A percentile compares a stretch with the other conserved stretches of the same genome.
Evolutionary conservation across 192 early-diverging fungal genomes (phyloP).

Genomic region (Backusella circina): DNA sequence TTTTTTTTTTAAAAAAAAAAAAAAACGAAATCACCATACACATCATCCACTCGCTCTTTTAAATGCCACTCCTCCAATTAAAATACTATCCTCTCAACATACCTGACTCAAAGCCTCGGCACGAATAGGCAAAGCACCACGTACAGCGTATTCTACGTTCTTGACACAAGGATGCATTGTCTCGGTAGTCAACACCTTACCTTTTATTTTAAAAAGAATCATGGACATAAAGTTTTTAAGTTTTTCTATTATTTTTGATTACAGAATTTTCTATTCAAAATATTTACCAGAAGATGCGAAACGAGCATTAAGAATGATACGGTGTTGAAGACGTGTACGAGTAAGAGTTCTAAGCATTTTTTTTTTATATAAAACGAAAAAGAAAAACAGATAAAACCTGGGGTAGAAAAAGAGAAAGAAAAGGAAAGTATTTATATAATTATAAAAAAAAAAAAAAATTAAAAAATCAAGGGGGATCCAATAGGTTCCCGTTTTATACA

Average conservation of each 20-base stretch:
- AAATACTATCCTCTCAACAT: conserved; percentile 1
- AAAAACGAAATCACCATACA: background rate
- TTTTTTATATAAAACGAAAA: background rate
- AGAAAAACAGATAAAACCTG: background rate
- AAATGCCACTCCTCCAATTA: background rate
- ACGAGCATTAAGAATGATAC: background rate
- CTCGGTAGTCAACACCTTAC: conserved; percentile 67
- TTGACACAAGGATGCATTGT: conserved; percentile 70
- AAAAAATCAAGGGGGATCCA: background rate
- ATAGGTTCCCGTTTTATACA: background rate
- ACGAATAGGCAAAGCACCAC: conserved; percentile 91
- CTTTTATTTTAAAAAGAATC: background rate
- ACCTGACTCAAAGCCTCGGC: conserved; percentile 77
- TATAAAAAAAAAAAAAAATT: background rate
- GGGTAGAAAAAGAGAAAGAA: background rate
- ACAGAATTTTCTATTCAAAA: background rate
- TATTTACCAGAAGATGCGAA: background rate
- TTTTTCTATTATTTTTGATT: background rate
- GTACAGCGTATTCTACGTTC: conserved; percentile 90
- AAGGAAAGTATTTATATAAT: background rate
- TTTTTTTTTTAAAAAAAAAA: background rate
- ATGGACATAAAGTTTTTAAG: background rate
- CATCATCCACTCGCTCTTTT: background rate
- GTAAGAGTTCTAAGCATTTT: background rate
- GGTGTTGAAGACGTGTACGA: background rate